Percentiles rank a stretch among this genome's conserved stretches.
These are phyloP conservation scores for Xylariaceae sp. DNA, from an alignment of 2,329 filamentous ascomycete species.

Conservation along the genomic window DNA sequence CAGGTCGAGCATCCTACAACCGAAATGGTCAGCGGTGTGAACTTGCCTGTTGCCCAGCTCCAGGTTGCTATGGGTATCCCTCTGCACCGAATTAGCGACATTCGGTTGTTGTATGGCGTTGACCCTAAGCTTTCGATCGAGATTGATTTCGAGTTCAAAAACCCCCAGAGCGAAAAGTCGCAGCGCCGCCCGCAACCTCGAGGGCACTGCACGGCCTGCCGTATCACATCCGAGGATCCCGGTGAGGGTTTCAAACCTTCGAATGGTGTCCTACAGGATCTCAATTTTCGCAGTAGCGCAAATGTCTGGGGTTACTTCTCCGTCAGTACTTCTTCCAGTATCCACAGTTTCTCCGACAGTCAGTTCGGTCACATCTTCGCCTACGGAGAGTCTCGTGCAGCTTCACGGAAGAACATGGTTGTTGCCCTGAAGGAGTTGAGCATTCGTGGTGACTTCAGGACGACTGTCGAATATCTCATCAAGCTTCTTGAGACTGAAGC, in stretches of 20 bases:
- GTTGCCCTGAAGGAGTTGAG: conserved; percentile 97
- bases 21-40: conserved; percentile 98
- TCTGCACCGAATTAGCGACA: conserved; percentile 91
- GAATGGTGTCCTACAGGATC: conserved; percentile 96
- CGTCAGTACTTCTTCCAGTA: conserved; percentile 91
- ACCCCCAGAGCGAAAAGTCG: conserved; percentile 73
- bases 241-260: conserved; percentile 99
- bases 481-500: conserved; percentile 97
- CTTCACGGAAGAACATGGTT: conserved; percentile 98
- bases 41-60: conserved; percentile 92
- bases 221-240: conserved; percentile 98
- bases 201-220: conserved; percentile 95
- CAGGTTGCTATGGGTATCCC: conserved; percentile 99
- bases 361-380: conserved; percentile 99
- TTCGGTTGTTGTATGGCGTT: conserved; percentile 90
- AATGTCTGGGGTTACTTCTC: conserved; percentile 99
- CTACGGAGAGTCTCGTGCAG: conserved; percentile 94
- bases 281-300: conserved; percentile 98
- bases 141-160: conserved; percentile 96
- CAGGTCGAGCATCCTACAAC: conserved; percentile 99
- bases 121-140: conserved; percentile 81
- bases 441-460: conserved; percentile 98
- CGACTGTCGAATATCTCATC: conserved; percentile 97
- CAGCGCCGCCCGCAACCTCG: conserved; percentile 90
- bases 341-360: conserved; percentile 98